These are phyloP conservation scores for Ceratocystis albifundus DNA, from an alignment of 2,329 filamentous ascomycete genomes.

Conservation along the genomic window DNA sequence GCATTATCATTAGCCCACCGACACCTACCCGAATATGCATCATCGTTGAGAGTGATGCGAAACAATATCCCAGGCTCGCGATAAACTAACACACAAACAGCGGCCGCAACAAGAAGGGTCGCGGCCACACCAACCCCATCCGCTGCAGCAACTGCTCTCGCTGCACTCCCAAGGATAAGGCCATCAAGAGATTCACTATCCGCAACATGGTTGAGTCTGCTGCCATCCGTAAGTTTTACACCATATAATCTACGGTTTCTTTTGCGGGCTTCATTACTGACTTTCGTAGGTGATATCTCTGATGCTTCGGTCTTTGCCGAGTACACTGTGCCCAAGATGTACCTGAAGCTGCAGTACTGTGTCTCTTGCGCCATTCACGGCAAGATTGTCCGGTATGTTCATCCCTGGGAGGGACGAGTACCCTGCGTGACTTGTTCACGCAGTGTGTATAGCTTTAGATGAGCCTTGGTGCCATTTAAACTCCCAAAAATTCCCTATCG, in stretches of 20 bases:
- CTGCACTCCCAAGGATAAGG: conserved; percentile 98
- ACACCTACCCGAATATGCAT: neutral
- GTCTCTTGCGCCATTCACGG: conserved; percentile 99
- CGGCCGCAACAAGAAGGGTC: conserved; percentile 99
- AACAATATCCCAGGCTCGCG: conserved; percentile 14
- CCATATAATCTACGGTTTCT: neutral
- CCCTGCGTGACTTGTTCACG: conserved; percentile 27
- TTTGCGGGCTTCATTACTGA: neutral
- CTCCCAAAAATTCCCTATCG: conserved; percentile 27
- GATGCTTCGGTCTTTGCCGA: conserved; percentile 98
- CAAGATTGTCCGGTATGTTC: conserved; percentile 99
- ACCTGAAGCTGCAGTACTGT: conserved; percentile 99
- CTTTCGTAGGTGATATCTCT: conserved; percentile 84
- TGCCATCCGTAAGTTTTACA: conserved; percentile 76
- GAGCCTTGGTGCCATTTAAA: conserved; percentile 46
- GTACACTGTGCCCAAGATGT: conserved; percentile 99
- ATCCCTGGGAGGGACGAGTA: conserved; percentile 50
- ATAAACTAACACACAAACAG: conserved; percentile 35
- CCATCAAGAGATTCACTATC: conserved; percentile 99
- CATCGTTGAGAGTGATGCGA: conserved; percentile 22
- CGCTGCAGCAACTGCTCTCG: conserved; percentile 62
- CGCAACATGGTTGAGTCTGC: conserved; percentile 99
- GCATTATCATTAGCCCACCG: neutral
- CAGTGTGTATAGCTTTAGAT: conserved; percentile 31
- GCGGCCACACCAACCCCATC: conserved; percentile 99